A percentile compares a stretch with the other conserved stretches of the same genome.
Conservation (phyloP, 331 rosid genomes). For the Phaseolus coccineus region DNA sequence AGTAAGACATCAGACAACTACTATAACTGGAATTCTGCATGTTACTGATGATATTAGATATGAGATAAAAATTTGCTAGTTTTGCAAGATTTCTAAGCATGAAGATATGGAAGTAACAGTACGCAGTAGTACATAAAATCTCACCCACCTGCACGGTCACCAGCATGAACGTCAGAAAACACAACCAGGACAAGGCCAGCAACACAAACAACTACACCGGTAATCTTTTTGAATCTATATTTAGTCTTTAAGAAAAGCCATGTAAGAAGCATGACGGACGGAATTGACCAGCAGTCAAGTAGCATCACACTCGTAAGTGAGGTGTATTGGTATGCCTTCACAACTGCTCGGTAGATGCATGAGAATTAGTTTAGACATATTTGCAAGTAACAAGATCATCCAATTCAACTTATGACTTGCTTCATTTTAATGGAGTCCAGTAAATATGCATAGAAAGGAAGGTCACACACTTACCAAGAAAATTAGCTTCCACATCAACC, state of each 20-base stretch:
- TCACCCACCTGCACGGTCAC: conserved; percentile 73
- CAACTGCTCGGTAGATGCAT: conserved; percentile 61
- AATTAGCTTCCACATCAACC: conserved; percentile 95
- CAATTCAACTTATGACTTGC: conserved; percentile 4
- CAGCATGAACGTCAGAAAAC: conserved; percentile 86
- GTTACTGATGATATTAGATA: conserved; percentile 4
- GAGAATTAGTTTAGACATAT: conserved; percentile 10
- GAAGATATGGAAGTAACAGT: conserved; percentile 1
- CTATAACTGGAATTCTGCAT: conserved; percentile 30
- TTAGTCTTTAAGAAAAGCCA: conserved; percentile 90
- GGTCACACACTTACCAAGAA: conserved; percentile 63
- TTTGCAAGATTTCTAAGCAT: conserved; percentile 19
- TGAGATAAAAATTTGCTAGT: conserved; percentile 10
- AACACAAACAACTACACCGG: conserved; percentile 73
- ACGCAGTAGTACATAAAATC: background rate
- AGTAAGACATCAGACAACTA: conserved; percentile 47
- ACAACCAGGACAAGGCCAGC: conserved; percentile 80
- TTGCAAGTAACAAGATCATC: conserved; percentile 20
- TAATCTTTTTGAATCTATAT: conserved; percentile 69
- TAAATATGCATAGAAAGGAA: conserved; percentile 1
- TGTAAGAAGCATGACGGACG: conserved; percentile 78
- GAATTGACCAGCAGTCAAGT: conserved; percentile 94
- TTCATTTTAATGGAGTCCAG: conserved; percentile 20
- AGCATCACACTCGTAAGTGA: conserved; percentile 90
- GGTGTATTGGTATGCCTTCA: conserved; percentile 92